phyloP scores from a whole-genome alignment of 2,329 filamentous ascomycete species.

The Colletotrichum gigasporum region DNA sequence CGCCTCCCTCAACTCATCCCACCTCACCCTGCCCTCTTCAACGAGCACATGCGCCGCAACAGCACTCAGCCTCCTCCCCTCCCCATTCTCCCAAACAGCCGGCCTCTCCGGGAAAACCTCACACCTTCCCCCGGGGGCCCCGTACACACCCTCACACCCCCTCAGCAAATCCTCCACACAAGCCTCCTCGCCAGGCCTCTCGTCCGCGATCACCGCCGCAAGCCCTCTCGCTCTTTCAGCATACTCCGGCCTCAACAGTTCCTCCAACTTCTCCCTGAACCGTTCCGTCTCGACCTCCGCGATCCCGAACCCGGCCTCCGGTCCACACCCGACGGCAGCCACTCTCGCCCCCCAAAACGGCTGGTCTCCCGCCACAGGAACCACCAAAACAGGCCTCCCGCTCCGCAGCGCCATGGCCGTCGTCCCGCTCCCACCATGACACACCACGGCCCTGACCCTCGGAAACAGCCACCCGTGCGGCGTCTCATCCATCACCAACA shows the following conservation, averaged over 20 bases:
- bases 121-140: constrained; percentile 17
- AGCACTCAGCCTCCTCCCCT: constrained; percentile 5
- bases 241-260: constrained; percentile 11
- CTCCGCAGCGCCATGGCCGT: constrained; percentile 24
- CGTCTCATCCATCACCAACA: constrained; percentile 20
- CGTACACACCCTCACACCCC: constrained; percentile 10
- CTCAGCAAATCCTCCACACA: constrained; percentile 3
- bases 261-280: not conserved
- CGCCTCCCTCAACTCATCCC: constrained; percentile 9
- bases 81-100: constrained; percentile 12
- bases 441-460: constrained; percentile 20
- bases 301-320: constrained; percentile 1
- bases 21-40: not conserved
- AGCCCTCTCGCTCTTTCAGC: constrained; percentile 6
- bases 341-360: constrained; percentile 23
- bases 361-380: constrained; percentile 30
- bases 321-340: constrained; percentile 7
- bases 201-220: not conserved
- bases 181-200: constrained; percentile 21
- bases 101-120: not conserved
- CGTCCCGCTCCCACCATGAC: constrained; percentile 26
- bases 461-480: constrained; percentile 30
- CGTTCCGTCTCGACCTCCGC: not conserved
- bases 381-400: constrained; percentile 19
- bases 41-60: constrained; percentile 24